Percentiles rank a stretch among this genome's conserved stretches.
Conservation (phyloP, 257 asterid species). For the Apocynum venetum region DNA sequence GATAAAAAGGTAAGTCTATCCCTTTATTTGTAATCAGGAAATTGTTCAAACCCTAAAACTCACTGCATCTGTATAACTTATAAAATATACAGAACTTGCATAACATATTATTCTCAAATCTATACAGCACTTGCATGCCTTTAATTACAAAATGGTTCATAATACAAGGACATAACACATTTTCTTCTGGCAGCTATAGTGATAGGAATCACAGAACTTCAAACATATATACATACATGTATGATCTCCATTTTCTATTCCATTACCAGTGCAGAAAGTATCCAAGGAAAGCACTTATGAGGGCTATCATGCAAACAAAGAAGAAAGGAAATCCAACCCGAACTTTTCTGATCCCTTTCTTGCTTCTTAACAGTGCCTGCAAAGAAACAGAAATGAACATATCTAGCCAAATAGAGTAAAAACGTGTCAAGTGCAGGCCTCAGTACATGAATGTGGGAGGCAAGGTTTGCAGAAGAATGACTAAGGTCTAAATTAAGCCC, state of each 20-base stretch:
- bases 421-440: not conserved
- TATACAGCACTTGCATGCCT: not conserved
- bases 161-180: not conserved
- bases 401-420: not conserved
- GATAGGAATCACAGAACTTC: not conserved
- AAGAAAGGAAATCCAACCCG: slow-evolving; percentile 68
- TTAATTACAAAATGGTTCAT: not conserved
- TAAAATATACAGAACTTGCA: not conserved
- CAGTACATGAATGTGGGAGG: not conserved
- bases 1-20: not conserved
- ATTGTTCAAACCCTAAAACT: not conserved
- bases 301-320: slow-evolving; percentile 66
- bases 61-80: not conserved
- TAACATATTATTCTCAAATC: not conserved
- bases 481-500: not conserved
- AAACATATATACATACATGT: not conserved
- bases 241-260: not conserved
- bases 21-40: not conserved
- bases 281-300: slow-evolving; percentile 56
- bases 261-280: slow-evolving; percentile 24
- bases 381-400: not conserved
- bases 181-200: not conserved
- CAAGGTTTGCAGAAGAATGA: not conserved
- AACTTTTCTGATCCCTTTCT: slow-evolving; percentile 31
- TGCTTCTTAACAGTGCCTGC: slow-evolving; percentile 50